Evolutionary conservation across 345 rosid species (phyloP).

Genomic region (Gossypium thurberi): DNA sequence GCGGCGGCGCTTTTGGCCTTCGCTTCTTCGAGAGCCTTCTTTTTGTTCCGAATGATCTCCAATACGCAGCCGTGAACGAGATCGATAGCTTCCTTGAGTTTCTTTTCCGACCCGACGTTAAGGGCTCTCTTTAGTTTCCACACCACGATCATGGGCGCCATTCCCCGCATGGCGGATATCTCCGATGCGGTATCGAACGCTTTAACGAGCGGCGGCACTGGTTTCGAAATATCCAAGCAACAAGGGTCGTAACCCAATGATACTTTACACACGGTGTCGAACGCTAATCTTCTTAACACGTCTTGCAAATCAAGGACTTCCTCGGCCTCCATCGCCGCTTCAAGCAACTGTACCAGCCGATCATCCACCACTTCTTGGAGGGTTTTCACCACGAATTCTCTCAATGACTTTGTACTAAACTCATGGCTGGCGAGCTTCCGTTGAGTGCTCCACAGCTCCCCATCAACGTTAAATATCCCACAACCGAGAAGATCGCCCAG

Average conservation of each 20-base stretch:
- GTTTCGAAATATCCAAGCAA: constrained; percentile 41
- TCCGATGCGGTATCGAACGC: constrained; percentile 55
- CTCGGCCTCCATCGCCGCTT: constrained; percentile 22
- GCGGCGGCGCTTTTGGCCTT: neutral
- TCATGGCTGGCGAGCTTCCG: constrained; percentile 52
- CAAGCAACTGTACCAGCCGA: constrained; percentile 39
- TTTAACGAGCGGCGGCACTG: constrained; percentile 31
- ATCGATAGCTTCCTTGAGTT: constrained; percentile 35
- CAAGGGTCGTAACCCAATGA: constrained; percentile 51
- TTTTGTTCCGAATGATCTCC: constrained; percentile 38
- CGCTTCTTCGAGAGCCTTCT: constrained; percentile 11
- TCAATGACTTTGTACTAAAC: constrained; percentile 38
- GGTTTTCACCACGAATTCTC: constrained; percentile 29
- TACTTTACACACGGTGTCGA: constrained; percentile 45
- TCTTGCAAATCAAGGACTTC: constrained; percentile 50
- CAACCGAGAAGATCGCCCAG: constrained; percentile 73
- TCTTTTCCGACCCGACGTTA: constrained; percentile 53
- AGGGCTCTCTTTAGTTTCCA: constrained; percentile 62
- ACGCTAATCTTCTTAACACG: constrained; percentile 46
- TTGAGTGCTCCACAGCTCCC: constrained; percentile 50
- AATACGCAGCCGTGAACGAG: constrained; percentile 28
- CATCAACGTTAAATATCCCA: constrained; percentile 68
- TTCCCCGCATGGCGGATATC: constrained; percentile 52
- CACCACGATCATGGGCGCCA: constrained; percentile 36
- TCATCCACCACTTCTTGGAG: constrained; percentile 37